Conservation (phyloP, 106 monocot species). For the Dioscorea alata region DNA sequence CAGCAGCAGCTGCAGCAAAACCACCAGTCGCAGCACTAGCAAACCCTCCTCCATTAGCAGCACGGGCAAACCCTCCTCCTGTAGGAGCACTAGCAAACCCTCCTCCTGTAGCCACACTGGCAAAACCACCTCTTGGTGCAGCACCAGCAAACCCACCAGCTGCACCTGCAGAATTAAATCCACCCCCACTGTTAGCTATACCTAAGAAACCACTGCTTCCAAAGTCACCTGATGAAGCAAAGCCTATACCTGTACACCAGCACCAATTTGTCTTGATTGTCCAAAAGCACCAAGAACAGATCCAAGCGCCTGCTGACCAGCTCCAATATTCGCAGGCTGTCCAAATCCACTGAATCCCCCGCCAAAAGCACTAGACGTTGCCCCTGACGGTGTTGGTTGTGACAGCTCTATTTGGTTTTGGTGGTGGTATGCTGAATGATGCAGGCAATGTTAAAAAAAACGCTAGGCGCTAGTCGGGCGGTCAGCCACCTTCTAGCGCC, state of each 20-base stretch:
- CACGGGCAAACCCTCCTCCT: constrained; percentile 20
- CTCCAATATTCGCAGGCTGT: constrained; percentile 71
- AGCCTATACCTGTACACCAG: constrained; percentile 19
- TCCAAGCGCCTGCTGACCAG: constrained; percentile 73
- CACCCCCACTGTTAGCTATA: constrained; percentile 19
- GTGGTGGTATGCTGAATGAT: constrained; percentile 67
- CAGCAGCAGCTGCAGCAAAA: constrained; percentile 26
- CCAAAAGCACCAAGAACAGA: constrained; percentile 93
- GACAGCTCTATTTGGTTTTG: constrained; percentile 52
- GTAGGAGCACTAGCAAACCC: constrained; percentile 20
- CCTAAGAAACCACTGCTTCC: constrained; percentile 17
- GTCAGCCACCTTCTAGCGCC: no score
- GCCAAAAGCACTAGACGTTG: constrained; percentile 23
- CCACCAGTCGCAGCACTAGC: constrained; percentile 16
- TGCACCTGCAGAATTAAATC: constrained; percentile 24
- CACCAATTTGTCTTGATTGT: constrained; percentile 70
- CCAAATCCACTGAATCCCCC: constrained; percentile 83
- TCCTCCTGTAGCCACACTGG: constrained; percentile 21
- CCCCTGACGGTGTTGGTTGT: constrained; percentile 27
- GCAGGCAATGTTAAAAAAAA: no score
- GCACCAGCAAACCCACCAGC: constrained; percentile 18
- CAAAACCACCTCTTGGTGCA: constrained; percentile 27
- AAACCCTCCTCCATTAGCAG: constrained; percentile 17
- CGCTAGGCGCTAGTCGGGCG: no score
- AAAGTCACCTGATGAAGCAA: constrained; percentile 22